Evolutionary conservation across 768 basidiomycete species (phyloP).

Genomic region (Phylloporus arenicola): DNA sequence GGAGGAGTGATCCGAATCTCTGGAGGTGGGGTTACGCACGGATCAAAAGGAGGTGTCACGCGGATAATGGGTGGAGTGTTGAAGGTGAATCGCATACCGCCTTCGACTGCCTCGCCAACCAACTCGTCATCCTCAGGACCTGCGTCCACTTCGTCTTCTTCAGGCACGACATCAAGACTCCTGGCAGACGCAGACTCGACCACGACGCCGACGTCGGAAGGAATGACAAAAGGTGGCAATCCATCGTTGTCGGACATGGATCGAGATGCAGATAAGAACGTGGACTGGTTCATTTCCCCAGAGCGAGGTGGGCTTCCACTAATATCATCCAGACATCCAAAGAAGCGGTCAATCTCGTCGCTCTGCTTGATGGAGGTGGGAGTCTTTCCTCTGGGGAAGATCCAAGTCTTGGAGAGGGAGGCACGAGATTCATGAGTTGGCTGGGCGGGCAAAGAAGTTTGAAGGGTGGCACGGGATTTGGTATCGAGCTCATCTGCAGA

Average conservation of each 20-base stretch:
- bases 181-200: conserved; percentile 26
- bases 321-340: conserved; percentile 58
- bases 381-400: conserved; percentile 45
- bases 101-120: conserved; percentile 52
- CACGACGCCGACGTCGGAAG: conserved; percentile 41
- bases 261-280: conserved; percentile 53
- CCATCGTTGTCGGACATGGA: conserved; percentile 42
- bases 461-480: background rate
- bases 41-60: conserved; percentile 24
- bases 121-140: conserved; percentile 43
- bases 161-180: conserved; percentile 37
- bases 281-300: conserved; percentile 50
- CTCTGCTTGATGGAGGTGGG: conserved; percentile 17
- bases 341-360: conserved; percentile 70
- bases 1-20: conserved; percentile 21
- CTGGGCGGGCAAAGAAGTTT: conserved; percentile 10
- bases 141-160: conserved; percentile 35
- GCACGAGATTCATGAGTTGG: conserved; percentile 28
- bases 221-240: conserved; percentile 45
- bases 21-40: conserved; percentile 26
- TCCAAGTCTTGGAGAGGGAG: conserved; percentile 65
- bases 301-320: conserved; percentile 45
- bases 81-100: conserved; percentile 73
- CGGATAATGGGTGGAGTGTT: conserved; percentile 45
- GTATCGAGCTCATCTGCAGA: conserved; percentile 45